A percentile compares a stretch with the other conserved stretches of the same genome.
These are phyloP conservation scores for Ustanciosporium gigantosporum DNA, from an alignment of 1,284 basidiomycete genomes.

Conservation along the genomic window DNA sequence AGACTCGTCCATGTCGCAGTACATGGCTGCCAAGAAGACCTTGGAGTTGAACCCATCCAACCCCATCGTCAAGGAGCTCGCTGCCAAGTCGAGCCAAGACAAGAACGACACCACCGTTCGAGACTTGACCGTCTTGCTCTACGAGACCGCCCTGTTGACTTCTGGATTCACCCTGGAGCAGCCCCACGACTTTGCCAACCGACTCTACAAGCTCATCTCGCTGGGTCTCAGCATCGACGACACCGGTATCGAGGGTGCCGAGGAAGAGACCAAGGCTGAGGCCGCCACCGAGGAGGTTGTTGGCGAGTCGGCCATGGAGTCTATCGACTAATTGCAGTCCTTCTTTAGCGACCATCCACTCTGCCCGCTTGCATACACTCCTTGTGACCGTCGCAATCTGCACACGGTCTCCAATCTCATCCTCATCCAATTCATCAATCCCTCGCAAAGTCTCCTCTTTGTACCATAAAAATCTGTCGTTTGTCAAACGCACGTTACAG, in stretches of 20 bases:
- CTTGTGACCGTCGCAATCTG: too few species aligned
- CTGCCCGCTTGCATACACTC: too few species aligned
- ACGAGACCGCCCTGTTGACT: conserved; percentile 86
- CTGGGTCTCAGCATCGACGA: conserved; percentile 67
- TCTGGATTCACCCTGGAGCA: conserved; percentile 85
- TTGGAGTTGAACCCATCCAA: conserved; percentile 95
- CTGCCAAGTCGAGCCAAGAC: conserved; percentile 91
- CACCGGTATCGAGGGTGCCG: conserved; percentile 34
- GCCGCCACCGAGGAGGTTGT: conserved; percentile 47
- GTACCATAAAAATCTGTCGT: too few species aligned
- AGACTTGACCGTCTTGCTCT: conserved; percentile 91
- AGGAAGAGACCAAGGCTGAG: conserved; percentile 31
- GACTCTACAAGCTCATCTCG: conserved; percentile 96
- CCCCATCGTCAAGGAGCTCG: conserved; percentile 94
- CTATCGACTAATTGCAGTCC: conserved; percentile 55
- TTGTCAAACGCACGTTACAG: too few species aligned
- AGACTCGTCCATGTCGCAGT: conserved; percentile 97
- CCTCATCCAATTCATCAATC: too few species aligned
- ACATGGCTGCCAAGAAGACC: conserved; percentile 94
- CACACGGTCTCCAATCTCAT: too few species aligned
- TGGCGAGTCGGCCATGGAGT: conserved; percentile 60
- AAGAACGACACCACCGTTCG: conserved; percentile 93
- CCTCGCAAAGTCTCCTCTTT: too few species aligned
- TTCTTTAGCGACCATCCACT: too few species aligned
- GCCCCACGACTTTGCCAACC: conserved; percentile 90